phyloP scores from a whole-genome alignment of 176 grass and related monocot genomes.

The Rhynchospora breviuscula region DNA sequence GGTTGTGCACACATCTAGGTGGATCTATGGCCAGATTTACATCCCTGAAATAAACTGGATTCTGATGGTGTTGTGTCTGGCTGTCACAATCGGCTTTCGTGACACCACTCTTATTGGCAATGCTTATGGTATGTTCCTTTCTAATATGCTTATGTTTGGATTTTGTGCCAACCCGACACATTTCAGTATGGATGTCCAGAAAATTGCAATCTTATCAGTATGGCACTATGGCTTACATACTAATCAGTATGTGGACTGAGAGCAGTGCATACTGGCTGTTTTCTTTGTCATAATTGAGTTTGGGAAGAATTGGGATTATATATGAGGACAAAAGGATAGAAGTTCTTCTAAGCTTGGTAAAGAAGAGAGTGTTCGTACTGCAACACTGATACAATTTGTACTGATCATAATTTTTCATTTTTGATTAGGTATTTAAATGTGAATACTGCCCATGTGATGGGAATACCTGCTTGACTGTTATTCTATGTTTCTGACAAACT shows the following conservation, averaged over 20 bases:
- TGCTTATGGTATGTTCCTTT: slow-evolving; percentile 60
- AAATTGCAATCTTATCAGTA: background rate
- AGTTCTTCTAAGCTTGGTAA: background rate
- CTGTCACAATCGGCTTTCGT: slow-evolving; percentile 74
- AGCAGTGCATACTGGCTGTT: background rate
- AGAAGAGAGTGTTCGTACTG: background rate
- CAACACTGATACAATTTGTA: background rate
- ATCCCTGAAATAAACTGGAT: slow-evolving; percentile 99
- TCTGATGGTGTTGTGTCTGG: slow-evolving; percentile 83
- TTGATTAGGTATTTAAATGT: background rate
- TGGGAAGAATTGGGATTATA: background rate
- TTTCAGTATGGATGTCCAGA: background rate
- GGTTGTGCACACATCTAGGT: slow-evolving; percentile 90
- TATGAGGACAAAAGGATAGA: background rate
- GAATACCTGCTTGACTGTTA: slow-evolving; percentile 25
- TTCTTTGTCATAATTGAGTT: background rate
- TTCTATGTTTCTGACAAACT: background rate
- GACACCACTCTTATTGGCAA: slow-evolving; percentile 90
- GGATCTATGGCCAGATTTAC: slow-evolving; percentile 97
- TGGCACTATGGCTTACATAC: background rate
- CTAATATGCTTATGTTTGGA: background rate
- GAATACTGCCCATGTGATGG: slow-evolving; percentile 4
- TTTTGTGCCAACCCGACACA: background rate
- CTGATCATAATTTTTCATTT: background rate
- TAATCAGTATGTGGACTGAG: background rate